Evolutionary conservation across 129 eudicot genomes (phyloP).

Genomic region (Daucus carota): DNA sequence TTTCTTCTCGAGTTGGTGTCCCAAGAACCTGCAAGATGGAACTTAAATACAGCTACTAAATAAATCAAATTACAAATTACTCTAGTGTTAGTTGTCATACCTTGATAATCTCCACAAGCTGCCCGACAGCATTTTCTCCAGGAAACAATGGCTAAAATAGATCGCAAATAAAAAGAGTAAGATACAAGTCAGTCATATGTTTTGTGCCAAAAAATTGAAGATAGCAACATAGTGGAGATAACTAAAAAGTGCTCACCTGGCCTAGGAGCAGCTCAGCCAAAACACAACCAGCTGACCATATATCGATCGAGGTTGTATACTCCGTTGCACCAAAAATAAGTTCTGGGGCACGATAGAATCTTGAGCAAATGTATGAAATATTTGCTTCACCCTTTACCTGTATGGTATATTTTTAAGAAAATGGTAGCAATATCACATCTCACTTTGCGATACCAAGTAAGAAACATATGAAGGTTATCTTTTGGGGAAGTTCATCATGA

Average conservation of each 20-base stretch:
- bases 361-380: slow-evolving; percentile 89
- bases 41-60: not conserved
- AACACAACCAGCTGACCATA: slow-evolving; percentile 99
- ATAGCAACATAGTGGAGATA: not conserved
- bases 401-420: not conserved
- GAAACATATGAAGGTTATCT: not conserved
- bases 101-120: slow-evolving; percentile 98
- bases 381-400: slow-evolving; percentile 91
- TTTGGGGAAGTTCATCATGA: not conserved
- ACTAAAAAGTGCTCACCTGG: slow-evolving; percentile 40
- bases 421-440: not conserved
- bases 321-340: slow-evolving; percentile 95
- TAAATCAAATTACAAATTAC: not conserved
- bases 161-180: not conserved
- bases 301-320: slow-evolving; percentile 79
- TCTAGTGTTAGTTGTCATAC: slow-evolving; percentile 20
- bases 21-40: slow-evolving; percentile 72
- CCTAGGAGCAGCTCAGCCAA: slow-evolving; percentile 97
- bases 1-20: slow-evolving; percentile 94
- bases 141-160: slow-evolving; percentile 79
- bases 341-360: slow-evolving; percentile 90
- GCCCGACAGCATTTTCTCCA: slow-evolving; percentile 94
- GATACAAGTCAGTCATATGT: not conserved
- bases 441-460: not conserved
- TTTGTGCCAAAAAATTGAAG: not conserved